Base-by-base conservation (phyloP, 192 early-diverging fungal species). In the Linnemannia elongata region DNA sequence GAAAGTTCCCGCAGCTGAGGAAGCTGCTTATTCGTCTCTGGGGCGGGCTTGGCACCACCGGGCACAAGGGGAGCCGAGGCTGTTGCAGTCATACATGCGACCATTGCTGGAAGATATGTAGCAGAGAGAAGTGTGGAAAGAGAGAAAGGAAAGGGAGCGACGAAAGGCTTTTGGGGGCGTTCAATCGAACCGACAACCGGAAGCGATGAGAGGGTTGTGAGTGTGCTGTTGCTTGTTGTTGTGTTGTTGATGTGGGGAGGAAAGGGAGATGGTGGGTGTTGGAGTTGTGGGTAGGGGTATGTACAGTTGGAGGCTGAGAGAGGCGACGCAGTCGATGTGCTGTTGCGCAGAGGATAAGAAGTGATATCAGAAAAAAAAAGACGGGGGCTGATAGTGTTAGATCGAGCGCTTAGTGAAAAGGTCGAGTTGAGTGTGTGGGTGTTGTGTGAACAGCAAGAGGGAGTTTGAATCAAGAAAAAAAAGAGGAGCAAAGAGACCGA, bases 381-480 rank as follows among this genome's bases (percentile, higher is more conserved):
- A 41, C 24, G 45, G 57, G 30, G 44, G 17, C 49, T 49, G 47
- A 35, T n/a, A 22, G 20, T n/a, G 6, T 49, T 54, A 45, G 57
- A 44, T 83, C 81, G 81, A 83, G n/a, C 81, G 27, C 81, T 83
- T 76, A 83, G 76, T 77, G 69, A 83, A 83, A 76, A 83, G 81
- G 81, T 83, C 81, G 81, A 83, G 81, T 83, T 71, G 81, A 83
- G 57, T 55, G 57, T 55, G 49, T 35, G 33, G 44, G 20, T 57
- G 74, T 13, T 38, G 42, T 15, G 54, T 52, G 47, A 66, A 45
- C 20, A 68, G 68, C 8, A 47, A 36, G 36, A n/a, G 30, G 15
- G 41, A 35, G 66, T 49, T 76, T 52, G 41, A 36, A 75, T 35
- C 38, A 55, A 69, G 27, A 36, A 69, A 41, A 35, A 49, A 69